Conservation (phyloP, 2,329 filamentous ascomycete genomes). For the Aspergillus neotritici region DNA sequence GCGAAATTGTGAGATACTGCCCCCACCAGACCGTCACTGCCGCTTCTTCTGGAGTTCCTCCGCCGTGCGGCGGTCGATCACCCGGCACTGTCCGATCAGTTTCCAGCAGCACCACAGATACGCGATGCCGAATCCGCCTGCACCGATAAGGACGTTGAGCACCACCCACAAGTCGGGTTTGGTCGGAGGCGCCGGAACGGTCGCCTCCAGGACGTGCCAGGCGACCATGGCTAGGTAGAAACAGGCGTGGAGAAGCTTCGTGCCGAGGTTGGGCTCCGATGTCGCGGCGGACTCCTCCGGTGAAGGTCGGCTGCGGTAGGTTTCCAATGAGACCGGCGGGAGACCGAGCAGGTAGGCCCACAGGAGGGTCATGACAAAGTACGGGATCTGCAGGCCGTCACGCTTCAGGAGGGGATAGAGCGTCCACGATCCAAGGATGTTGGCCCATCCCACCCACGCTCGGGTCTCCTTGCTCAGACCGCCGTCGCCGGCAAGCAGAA, state of each 20-base stretch:
- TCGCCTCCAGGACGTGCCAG: conserved; percentile 75
- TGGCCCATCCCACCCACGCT: conserved; percentile 94
- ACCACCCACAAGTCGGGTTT: conserved; percentile 97
- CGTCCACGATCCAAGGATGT: conserved; percentile 83
- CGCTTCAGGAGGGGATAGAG: conserved; percentile 85
- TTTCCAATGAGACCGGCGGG: conserved; percentile 66
- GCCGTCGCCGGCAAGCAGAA: conserved; percentile 71
- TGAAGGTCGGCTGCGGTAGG: conserved; percentile 53
- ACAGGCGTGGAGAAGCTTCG: conserved; percentile 64
- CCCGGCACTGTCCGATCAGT: conserved; percentile 33
- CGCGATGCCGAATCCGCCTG: conserved; percentile 76
- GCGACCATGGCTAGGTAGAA: conserved; percentile 72
- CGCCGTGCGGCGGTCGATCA: conserved; percentile 19
- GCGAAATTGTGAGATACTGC: not conserved
- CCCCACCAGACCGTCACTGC: conserved; percentile 19
- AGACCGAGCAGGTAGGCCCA: conserved; percentile 90
- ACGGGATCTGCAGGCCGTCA: conserved; percentile 78
- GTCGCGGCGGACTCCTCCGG: conserved; percentile 32
- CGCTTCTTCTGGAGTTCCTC: conserved; percentile 31
- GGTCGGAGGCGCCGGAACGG: conserved; percentile 59
- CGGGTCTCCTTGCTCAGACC: conserved; percentile 71
- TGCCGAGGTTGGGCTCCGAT: conserved; percentile 49
- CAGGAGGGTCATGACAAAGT: conserved; percentile 73
- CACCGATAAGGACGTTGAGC: conserved; percentile 78
- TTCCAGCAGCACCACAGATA: conserved; percentile 87